A percentile compares a stretch with the other conserved stretches of the same genome.
Conservation (phyloP, 352 stramenopile genomes). For the Blastocystis hominis region DNA sequence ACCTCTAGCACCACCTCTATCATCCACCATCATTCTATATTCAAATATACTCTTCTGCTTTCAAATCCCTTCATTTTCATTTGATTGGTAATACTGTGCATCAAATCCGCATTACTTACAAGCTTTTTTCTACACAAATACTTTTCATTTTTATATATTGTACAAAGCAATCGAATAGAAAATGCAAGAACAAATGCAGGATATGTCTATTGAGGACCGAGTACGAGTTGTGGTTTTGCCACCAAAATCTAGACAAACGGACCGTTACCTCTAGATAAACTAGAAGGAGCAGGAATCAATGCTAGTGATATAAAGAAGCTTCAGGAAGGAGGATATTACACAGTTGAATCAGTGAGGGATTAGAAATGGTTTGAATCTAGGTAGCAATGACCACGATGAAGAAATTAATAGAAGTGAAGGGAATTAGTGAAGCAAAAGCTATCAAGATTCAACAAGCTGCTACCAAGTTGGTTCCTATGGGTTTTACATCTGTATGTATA, state of each 20-base stretch:
- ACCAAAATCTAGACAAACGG: conserved; percentile 21
- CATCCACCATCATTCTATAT: too few species aligned
- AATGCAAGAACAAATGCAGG: background rate
- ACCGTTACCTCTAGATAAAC: conserved; percentile 61
- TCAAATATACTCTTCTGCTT: too few species aligned
- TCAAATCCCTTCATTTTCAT: too few species aligned
- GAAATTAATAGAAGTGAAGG: conserved; percentile 91
- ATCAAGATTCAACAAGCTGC: conserved; percentile 93
- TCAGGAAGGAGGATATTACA: conserved; percentile 88
- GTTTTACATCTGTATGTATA: conserved; percentile 84
- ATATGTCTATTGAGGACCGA: background rate
- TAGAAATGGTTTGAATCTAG: conserved; percentile 71
- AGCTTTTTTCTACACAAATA: too few species aligned
- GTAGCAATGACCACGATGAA: conserved; percentile 85
- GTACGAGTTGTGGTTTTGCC: background rate
- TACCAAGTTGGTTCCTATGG: conserved; percentile 89
- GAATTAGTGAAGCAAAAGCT: conserved; percentile 96
- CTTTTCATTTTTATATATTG: too few species aligned
- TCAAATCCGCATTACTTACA: too few species aligned
- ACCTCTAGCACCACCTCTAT: too few species aligned
- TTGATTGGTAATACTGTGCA: too few species aligned
- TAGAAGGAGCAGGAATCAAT: conserved; percentile 91
- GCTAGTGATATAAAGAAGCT: conserved; percentile 94
- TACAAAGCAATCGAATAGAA: too few species aligned
- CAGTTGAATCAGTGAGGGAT: conserved; percentile 82